phyloP scores from a whole-genome alignment of 495 filamentous ascomycete genomes.

The Hypoxylon lienhwacheense region DNA sequence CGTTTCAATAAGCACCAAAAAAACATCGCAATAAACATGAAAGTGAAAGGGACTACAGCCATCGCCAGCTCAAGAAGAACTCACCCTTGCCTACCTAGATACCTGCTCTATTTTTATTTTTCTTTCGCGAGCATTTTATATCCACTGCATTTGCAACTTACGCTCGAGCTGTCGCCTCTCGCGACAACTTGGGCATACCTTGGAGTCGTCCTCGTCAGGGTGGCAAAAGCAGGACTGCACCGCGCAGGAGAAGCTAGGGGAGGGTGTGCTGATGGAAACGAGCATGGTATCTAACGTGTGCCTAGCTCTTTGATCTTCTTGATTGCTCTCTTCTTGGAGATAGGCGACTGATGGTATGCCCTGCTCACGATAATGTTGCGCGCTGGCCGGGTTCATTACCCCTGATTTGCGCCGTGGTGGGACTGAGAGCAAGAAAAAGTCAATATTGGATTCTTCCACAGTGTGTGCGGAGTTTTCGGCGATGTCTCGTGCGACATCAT shows the following conservation, averaged over 20 bases:
- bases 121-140: background rate
- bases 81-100: too few species aligned
- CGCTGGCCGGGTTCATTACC: background rate
- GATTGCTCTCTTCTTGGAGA: background rate
- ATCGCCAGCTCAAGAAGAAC: too few species aligned
- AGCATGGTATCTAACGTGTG: background rate
- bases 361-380: slow-evolving; percentile 3
- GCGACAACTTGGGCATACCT: slow-evolving; percentile 16
- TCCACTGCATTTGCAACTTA: slow-evolving; percentile 16
- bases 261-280: slow-evolving; percentile 17
- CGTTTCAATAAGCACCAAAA: too few species aligned
- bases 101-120: too few species aligned
- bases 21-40: too few species aligned
- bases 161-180: slow-evolving; percentile 9
- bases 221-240: slow-evolving; percentile 24
- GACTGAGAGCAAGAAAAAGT: too few species aligned
- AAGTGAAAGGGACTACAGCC: too few species aligned
- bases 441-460: too few species aligned
- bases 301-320: background rate
- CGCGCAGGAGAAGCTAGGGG: slow-evolving; percentile 17
- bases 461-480: too few species aligned
- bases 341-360: slow-evolving; percentile 15
- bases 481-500: too few species aligned
- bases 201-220: background rate
- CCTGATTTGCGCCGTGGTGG: background rate